A percentile compares a stretch with the other conserved stretches of the same genome.
phyloP scores from a whole-genome alignment of 2,329 filamentous ascomycete genomes.

The Coccinonectria pachysandricola region DNA sequence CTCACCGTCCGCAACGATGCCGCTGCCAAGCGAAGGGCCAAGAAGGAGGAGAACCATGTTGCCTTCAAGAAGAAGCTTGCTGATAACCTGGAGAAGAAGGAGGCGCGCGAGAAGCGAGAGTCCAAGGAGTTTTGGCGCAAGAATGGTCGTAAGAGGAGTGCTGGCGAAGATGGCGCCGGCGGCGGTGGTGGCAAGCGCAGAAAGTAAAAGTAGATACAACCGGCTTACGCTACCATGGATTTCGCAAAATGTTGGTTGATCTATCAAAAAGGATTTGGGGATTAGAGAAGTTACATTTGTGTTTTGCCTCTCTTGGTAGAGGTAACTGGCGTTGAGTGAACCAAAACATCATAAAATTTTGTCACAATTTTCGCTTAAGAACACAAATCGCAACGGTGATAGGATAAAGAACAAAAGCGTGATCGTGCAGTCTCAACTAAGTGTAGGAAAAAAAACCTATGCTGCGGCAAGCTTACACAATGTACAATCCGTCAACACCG shows the following conservation, averaged over 20 bases:
- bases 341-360: conserved; percentile 2
- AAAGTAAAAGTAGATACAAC: conserved; percentile 13
- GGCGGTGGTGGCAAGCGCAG: conserved; percentile 26
- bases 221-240: no score
- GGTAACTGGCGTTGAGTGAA: no score
- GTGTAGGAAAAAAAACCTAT: conserved; percentile 7
- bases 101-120: conserved; percentile 79
- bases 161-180: conserved; percentile 29
- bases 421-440: conserved; percentile 15
- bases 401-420: conserved; percentile 8
- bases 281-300: no score
- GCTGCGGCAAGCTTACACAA: no score
- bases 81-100: conserved; percentile 75
- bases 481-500: conserved; percentile 20
- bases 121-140: conserved; percentile 85
- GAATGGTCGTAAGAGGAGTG: conserved; percentile 64
- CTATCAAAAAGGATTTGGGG: no score
- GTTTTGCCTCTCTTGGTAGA: no score
- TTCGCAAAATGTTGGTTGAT: no score
- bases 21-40: conserved; percentile 66
- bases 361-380: not conserved
- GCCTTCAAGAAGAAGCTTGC: conserved; percentile 76
- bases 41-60: conserved; percentile 79
- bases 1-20: conserved; percentile 86
- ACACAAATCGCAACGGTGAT: not conserved